phyloP scores from a whole-genome alignment of 1,139 yeast genomes.

The Blastobotrys raffinosifermentans region DNA sequence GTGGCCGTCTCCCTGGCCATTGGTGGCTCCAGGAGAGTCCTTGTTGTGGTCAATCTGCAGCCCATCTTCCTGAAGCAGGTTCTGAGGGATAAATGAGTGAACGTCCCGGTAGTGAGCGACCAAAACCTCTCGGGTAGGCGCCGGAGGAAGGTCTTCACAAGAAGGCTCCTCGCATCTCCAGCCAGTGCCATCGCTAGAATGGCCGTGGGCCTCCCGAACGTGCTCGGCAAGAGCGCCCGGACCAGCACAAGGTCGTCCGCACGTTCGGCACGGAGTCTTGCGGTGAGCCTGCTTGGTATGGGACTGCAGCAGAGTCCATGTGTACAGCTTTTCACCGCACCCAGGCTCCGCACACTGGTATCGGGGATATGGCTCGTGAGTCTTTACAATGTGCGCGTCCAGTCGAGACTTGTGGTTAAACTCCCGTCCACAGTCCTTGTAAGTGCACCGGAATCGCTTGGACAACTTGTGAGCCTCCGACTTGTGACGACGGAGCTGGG shows the following conservation, averaged over 20 bases:
- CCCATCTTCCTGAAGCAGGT: constrained; percentile 10
- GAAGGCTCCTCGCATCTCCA: constrained; percentile 15
- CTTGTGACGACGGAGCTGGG: constrained; percentile 69
- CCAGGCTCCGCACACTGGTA: constrained; percentile 49
- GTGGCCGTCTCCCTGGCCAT: constrained; percentile 3
- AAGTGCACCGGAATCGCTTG: constrained; percentile 28
- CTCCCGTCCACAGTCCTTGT: constrained; percentile 30
- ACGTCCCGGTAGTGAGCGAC: constrained; percentile 37
- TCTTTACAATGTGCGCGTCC: constrained; percentile 29
- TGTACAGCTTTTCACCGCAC: constrained; percentile 61
- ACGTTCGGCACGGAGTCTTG: constrained; percentile 54
- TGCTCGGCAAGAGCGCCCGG: constrained; percentile 65
- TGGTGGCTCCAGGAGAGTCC: constrained; percentile 9
- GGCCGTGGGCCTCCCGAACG: constrained; percentile 10
- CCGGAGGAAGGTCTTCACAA: constrained; percentile 39
- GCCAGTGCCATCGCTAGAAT: constrained; percentile 5
- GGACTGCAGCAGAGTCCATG: constrained; percentile 70
- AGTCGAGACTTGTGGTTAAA: constrained; percentile 31
- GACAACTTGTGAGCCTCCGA: constrained; percentile 47
- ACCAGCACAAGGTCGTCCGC: constrained; percentile 74
- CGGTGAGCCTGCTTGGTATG: constrained; percentile 76
- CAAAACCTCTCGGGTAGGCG: constrained; percentile 32
- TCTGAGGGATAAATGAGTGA: constrained; percentile 34
- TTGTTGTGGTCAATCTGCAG: constrained; percentile 1
- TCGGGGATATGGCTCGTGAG: constrained; percentile 27